A percentile compares a stretch with the other conserved stretches of the same genome.
These are phyloP conservation scores for Shiraia bambusicola DNA, from an alignment of 2,329 filamentous ascomycete species.

Conservation along the genomic window DNA sequence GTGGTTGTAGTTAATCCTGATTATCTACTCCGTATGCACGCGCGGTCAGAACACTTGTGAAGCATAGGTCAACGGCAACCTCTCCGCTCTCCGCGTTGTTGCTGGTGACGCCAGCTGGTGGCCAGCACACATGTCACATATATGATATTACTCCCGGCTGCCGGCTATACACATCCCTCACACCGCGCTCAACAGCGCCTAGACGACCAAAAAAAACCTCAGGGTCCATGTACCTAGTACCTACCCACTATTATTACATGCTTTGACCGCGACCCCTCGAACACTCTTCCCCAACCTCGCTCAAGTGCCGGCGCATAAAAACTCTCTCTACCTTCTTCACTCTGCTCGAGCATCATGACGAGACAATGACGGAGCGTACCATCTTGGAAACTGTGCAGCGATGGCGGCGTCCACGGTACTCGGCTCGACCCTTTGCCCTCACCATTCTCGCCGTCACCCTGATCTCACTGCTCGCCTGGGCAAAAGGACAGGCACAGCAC, in stretches of 20 bases:
- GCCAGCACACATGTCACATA: conserved; percentile 1
- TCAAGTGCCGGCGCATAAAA: conserved; percentile 9
- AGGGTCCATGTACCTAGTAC: neutral
- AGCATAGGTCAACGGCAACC: no score
- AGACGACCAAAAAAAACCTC: neutral
- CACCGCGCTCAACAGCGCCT: neutral
- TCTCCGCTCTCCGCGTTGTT: conserved; percentile 18
- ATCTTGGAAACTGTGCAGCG: conserved; percentile 21
- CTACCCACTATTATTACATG: no score
- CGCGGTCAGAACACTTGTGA: conserved; percentile 15
- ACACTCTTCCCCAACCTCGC: neutral
- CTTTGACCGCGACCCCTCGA: neutral
- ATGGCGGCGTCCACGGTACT: conserved; percentile 37
- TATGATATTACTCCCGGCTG: no score
- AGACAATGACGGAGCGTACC: conserved; percentile 28
- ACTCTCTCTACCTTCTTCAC: neutral
- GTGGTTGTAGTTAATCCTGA: neutral
- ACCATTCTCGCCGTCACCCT: conserved; percentile 35
- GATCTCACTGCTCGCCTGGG: conserved; percentile 33
- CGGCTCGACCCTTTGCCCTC: conserved; percentile 41
- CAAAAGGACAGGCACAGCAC: conserved; percentile 15
- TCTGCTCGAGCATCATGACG: conserved; percentile 17
- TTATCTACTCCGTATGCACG: neutral
- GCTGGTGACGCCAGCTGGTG: conserved; percentile 14
- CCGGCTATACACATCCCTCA: neutral